Conservation (phyloP, 1,284 basidiomycete genomes). For the Boletus mariae region DNA sequence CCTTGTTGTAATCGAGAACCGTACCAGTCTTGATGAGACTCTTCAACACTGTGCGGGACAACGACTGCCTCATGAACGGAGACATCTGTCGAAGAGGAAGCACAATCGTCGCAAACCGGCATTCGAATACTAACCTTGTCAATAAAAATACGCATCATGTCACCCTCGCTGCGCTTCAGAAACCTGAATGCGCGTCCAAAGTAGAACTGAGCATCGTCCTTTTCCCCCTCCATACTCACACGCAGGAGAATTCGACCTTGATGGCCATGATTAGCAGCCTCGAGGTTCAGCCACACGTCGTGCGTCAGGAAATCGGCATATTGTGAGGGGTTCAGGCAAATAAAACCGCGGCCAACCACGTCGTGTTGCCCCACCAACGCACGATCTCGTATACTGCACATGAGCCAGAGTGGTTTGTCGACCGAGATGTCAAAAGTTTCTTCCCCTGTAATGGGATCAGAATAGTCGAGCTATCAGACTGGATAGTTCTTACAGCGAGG, state of each 20-base stretch:
- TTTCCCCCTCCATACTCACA: slow-evolving; percentile 98
- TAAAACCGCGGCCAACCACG: slow-evolving; percentile 86
- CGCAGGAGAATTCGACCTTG: slow-evolving; percentile 83
- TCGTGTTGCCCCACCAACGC: slow-evolving; percentile 88
- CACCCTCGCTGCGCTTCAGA: slow-evolving; percentile 89
- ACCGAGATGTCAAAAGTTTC: slow-evolving; percentile 96
- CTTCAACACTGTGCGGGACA: slow-evolving; percentile 79
- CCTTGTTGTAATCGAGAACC: slow-evolving; percentile 80
- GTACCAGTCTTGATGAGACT: slow-evolving; percentile 67
- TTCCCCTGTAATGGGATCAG: slow-evolving; percentile 61
- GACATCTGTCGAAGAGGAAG: slow-evolving; percentile 65
- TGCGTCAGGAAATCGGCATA: slow-evolving; percentile 90
- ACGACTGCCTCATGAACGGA: slow-evolving; percentile 86
- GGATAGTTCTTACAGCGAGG: slow-evolving; percentile 73
- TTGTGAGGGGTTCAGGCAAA: slow-evolving; percentile 86
- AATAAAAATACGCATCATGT: slow-evolving; percentile 96
- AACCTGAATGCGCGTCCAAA: slow-evolving; percentile 96
- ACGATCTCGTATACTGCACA: slow-evolving; percentile 91
- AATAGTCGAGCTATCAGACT: neutral
- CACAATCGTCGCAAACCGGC: neutral
- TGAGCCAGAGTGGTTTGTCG: slow-evolving; percentile 88
- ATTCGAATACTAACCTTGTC: slow-evolving; percentile 71
- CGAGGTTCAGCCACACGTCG: slow-evolving; percentile 92
- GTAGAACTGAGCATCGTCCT: slow-evolving; percentile 97
- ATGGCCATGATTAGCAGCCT: slow-evolving; percentile 45